A percentile compares a stretch with the other conserved stretches of the same genome.
phyloP scores from a whole-genome alignment of 2,329 filamentous ascomycete species.

The Ceratocystis variospora region DNA sequence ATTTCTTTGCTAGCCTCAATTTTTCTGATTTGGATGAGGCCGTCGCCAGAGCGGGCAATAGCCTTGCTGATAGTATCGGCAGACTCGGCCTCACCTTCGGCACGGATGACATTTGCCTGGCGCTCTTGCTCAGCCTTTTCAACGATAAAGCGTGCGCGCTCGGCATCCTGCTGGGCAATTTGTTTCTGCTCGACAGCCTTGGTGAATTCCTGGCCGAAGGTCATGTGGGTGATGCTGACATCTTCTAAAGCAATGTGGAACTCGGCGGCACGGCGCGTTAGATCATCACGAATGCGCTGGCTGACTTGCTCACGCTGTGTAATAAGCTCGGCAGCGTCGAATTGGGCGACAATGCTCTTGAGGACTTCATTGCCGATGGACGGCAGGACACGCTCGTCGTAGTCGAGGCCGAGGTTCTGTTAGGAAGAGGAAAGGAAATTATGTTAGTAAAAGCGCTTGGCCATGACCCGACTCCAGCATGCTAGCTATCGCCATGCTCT shows the following conservation, averaged over 20 bases:
- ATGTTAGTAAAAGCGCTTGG: conserved; percentile 13
- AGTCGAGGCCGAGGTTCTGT: conserved; percentile 91
- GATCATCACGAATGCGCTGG: conserved; percentile 81
- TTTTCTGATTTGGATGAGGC: conserved; percentile 86
- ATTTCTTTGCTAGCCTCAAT: conserved; percentile 97
- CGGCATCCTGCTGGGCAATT: conserved; percentile 97
- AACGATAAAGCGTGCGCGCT: conserved; percentile 93
- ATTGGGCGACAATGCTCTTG: conserved; percentile 96
- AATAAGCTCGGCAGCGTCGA: conserved; percentile 96
- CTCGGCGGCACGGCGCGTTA: conserved; percentile 82
- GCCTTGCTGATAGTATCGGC: conserved; percentile 92
- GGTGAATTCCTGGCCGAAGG: conserved; percentile 97
- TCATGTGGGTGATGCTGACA: conserved; percentile 99
- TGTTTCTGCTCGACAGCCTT: conserved; percentile 99
- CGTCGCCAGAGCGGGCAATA: conserved; percentile 84
- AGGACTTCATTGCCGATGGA: conserved; percentile 99
- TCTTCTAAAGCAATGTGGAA: conserved; percentile 99
- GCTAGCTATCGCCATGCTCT: background rate
- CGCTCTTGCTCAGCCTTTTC: conserved; percentile 98
- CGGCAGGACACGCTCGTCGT: conserved; percentile 94
- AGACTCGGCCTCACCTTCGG: conserved; percentile 93
- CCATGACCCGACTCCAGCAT: background rate
- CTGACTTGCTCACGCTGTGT: conserved; percentile 96
- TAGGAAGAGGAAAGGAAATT: background rate
- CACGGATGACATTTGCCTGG: conserved; percentile 95